Conservation (phyloP, 2,329 filamentous ascomycete species). For the Ceratocystis cubensis region DNA sequence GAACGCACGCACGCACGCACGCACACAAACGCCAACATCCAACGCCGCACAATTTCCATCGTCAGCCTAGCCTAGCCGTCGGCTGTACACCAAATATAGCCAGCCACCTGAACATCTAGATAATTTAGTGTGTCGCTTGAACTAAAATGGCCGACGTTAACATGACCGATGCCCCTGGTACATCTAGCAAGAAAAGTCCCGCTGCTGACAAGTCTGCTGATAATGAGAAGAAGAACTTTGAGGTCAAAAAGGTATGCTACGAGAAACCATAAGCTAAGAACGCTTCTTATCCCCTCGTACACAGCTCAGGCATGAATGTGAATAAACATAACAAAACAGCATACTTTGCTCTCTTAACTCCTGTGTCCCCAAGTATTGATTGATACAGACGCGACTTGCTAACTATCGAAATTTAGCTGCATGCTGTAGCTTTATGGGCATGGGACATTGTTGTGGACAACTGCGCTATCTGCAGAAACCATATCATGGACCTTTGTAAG, state of each 20-base stretch:
- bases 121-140: slow-evolving; percentile 18
- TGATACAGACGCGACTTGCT: background rate
- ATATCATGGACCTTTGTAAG: slow-evolving; percentile 98
- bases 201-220: slow-evolving; percentile 35
- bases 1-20: background rate
- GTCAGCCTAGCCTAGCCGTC: background rate
- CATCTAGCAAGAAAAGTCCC: slow-evolving; percentile 38
- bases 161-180: slow-evolving; percentile 73
- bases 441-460: slow-evolving; percentile 99
- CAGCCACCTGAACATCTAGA: background rate
- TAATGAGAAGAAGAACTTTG: slow-evolving; percentile 86
- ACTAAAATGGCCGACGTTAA: slow-evolving; percentile 78
- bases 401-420: slow-evolving; percentile 18
- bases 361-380: too few relatives aligned
- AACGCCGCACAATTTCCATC: background rate
- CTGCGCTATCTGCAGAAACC: slow-evolving; percentile 97
- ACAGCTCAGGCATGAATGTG: too few relatives aligned
- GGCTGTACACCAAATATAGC: background rate
- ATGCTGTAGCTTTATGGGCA: slow-evolving; percentile 93
- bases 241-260: slow-evolving; percentile 81
- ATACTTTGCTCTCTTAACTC: too few relatives aligned
- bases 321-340: too few relatives aligned
- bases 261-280: background rate
- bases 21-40: background rate
- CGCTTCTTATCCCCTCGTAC: too few relatives aligned